Percentiles rank a stretch among this genome's conserved stretches.
Evolutionary conservation across 1,139 yeast species (phyloP).

Genomic region (Spencermartinsiella ligniputridi): DNA sequence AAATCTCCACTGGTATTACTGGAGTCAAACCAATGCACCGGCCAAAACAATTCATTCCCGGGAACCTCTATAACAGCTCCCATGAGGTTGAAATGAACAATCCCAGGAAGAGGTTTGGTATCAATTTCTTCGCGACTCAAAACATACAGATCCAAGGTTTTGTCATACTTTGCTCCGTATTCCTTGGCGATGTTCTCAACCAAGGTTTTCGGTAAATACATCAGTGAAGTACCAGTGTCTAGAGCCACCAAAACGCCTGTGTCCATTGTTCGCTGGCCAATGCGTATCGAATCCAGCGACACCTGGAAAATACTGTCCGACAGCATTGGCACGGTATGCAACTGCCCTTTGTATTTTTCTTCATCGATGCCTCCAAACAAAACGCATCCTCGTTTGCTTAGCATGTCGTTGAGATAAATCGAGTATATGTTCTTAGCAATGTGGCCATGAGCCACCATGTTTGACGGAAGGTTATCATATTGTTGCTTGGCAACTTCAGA

Average conservation of each 20-base stretch:
- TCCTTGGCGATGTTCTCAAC: conserved; percentile 24
- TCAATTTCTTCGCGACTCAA: conserved; percentile 19
- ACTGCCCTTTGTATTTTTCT: conserved; percentile 46
- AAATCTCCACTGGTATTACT: conserved; percentile 14
- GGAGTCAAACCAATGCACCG: conserved; percentile 22
- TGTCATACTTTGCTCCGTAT: conserved; percentile 36
- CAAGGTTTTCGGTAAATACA: conserved; percentile 29
- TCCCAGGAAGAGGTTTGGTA: conserved; percentile 21
- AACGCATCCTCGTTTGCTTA: conserved; percentile 42
- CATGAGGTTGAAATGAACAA: conserved; percentile 39
- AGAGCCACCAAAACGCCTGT: conserved; percentile 21
- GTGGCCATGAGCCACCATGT: conserved; percentile 48
- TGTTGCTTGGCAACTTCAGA: conserved; percentile 21
- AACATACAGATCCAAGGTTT: conserved; percentile 38
- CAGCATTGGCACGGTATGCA: conserved; percentile 41
- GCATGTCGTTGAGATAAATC: conserved; percentile 41
- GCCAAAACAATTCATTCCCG: conserved; percentile 34
- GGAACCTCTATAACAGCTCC: conserved; percentile 44
- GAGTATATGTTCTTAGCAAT: conserved; percentile 53
- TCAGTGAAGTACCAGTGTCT: conserved; percentile 37
- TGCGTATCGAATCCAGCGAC: conserved; percentile 11
- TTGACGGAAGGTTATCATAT: conserved; percentile 57
- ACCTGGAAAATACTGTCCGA: conserved; percentile 21
- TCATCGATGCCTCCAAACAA: conserved; percentile 60
- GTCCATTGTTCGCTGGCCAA: not conserved